Evolutionary conservation across 768 basidiomycete genomes (phyloP).

Genomic region (Agrocybe chaxingu): DNA sequence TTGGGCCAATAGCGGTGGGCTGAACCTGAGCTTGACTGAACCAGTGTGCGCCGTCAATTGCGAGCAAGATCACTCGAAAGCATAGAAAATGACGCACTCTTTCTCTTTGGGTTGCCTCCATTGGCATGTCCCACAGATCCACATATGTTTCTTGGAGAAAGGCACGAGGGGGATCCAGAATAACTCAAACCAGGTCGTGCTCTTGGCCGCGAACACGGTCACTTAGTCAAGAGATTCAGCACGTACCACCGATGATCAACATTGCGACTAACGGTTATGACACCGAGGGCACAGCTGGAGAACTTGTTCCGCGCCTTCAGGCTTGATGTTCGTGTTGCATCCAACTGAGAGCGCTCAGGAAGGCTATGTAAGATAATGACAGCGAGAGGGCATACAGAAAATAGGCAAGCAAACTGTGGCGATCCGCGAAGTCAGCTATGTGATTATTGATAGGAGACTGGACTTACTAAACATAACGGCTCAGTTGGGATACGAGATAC

Average conservation of each 20-base stretch:
- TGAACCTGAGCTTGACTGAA: slow-evolving; percentile 20
- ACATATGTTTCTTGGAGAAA: slow-evolving; percentile 56
- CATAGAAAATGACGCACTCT: slow-evolving; percentile 40
- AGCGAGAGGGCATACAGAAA: slow-evolving; percentile 32
- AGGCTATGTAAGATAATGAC: background rate
- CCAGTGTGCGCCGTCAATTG: background rate
- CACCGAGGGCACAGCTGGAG: slow-evolving; percentile 67
- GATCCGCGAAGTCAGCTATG: no score
- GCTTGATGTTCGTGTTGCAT: slow-evolving; percentile 56
- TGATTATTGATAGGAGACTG: no score
- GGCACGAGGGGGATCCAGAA: slow-evolving; percentile 75
- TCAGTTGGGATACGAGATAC: no score
- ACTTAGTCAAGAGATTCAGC: slow-evolving; percentile 29
- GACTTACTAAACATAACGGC: no score
- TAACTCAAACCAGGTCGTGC: slow-evolving; percentile 71
- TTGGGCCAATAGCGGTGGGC: slow-evolving; percentile 29
- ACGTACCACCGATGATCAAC: background rate
- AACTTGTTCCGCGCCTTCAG: slow-evolving; percentile 44
- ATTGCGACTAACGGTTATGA: slow-evolving; percentile 55
- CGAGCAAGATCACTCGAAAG: background rate
- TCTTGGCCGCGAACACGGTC: slow-evolving; percentile 60
- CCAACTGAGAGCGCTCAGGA: slow-evolving; percentile 45
- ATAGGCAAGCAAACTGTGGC: slow-evolving; percentile 41
- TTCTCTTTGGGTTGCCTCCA: slow-evolving; percentile 46
- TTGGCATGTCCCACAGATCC: slow-evolving; percentile 72